Evolutionary conservation across 208 protist species (phyloP).

Genomic region (Acanthamoeba healyi): DNA sequence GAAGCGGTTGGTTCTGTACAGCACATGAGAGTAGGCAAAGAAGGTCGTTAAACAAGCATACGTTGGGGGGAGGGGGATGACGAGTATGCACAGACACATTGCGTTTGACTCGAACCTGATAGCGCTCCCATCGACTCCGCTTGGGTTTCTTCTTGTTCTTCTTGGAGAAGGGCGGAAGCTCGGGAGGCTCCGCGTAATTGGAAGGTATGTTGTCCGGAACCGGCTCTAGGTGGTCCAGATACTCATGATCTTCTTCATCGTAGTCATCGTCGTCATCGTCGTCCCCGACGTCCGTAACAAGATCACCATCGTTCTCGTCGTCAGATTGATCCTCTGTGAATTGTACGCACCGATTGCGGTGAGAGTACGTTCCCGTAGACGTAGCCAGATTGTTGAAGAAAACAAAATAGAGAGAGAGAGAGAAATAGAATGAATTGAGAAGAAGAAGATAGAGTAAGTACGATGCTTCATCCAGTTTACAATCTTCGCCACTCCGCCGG

Average conservation of each 20-base stretch:
- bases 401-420: too few relatives aligned
- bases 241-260: not conserved
- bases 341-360: not conserved
- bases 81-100: too few relatives aligned
- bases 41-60: not conserved
- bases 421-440: too few relatives aligned
- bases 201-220: not conserved
- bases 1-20: not conserved
- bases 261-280: slow-evolving; percentile 2
- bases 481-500: not conserved
- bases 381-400: too few relatives aligned
- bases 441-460: not conserved
- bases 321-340: not conserved
- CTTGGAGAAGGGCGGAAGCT: not conserved
- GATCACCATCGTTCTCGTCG: slow-evolving; percentile 8
- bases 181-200: slow-evolving; percentile 15
- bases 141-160: slow-evolving; percentile 11
- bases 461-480: slow-evolving; percentile 9
- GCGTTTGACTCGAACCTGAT: slow-evolving; percentile 50
- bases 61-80: not conserved
- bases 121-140: slow-evolving; percentile 16
- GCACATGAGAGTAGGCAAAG: not conserved
- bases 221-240: not conserved
- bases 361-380: not conserved
- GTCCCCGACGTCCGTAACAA: not conserved